Conservation (phyloP, 2,329 filamentous ascomycete genomes). For the Lasiodiplodia sp. region DNA sequence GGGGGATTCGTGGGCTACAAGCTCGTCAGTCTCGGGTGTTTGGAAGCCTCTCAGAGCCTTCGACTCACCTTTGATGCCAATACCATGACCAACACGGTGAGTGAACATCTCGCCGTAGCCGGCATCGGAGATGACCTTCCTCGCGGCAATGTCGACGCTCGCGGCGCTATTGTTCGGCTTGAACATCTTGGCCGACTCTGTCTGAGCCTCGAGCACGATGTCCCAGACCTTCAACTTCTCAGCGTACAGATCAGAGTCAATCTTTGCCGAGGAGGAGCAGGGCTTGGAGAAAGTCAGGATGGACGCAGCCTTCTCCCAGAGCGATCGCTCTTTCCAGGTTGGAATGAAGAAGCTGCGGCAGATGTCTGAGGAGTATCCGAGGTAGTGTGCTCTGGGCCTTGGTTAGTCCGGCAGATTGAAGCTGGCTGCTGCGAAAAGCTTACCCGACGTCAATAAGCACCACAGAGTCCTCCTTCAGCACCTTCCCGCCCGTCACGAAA, state of each 20-base stretch:
- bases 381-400: slow-evolving; percentile 58
- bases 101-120: slow-evolving; percentile 68
- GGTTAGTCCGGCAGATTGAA: neutral
- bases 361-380: slow-evolving; percentile 70
- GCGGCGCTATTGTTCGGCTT: slow-evolving; percentile 62
- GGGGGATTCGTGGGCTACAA: slow-evolving; percentile 65
- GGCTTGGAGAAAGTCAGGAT: slow-evolving; percentile 17
- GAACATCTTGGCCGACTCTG: slow-evolving; percentile 60
- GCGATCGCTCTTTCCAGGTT: slow-evolving; percentile 38
- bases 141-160: slow-evolving; percentile 67
- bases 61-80: slow-evolving; percentile 63
- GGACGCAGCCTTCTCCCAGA: slow-evolving; percentile 37
- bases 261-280: slow-evolving; percentile 28
- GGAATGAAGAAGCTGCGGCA: slow-evolving; percentile 66
- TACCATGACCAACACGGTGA: slow-evolving; percentile 69
- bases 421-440: neutral
- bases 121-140: slow-evolving; percentile 63
- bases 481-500: slow-evolving; percentile 57
- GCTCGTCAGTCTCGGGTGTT: neutral
- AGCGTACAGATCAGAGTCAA: slow-evolving; percentile 32
- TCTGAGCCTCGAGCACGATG: slow-evolving; percentile 68
- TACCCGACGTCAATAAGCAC: slow-evolving; percentile 66
- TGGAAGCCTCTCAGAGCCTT: neutral
- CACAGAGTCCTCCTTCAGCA: slow-evolving; percentile 62
- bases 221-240: slow-evolving; percentile 67